Conservation (phyloP, 140 eudicot genomes). For the Oenanthe javanica region DNA sequence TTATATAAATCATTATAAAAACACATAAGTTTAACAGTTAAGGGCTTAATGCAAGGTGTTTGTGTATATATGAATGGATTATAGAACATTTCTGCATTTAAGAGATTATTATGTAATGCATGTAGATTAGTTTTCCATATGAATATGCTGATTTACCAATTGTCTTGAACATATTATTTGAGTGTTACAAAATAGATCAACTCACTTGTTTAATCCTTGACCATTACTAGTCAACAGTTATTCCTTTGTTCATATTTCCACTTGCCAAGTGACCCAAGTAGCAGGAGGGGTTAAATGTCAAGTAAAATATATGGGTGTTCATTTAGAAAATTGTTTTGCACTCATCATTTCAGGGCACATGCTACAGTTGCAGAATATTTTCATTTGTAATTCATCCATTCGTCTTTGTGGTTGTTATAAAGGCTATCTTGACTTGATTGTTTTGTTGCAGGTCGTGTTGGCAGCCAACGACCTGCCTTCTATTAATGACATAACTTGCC, state of each 20-base stretch:
- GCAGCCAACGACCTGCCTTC: conserved; percentile 97
- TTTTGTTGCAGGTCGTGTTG: conserved; percentile 72
- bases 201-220: too few species aligned
- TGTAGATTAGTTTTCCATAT: background rate
- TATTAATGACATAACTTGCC: conserved; percentile 80
- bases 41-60: background rate
- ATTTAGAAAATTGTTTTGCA: too few species aligned
- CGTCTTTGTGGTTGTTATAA: background rate
- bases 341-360: background rate
- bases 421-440: background rate
- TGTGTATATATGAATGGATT: background rate
- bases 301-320: too few species aligned
- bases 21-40: background rate
- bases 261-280: too few species aligned
- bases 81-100: background rate
- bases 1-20: background rate
- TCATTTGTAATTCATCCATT: background rate
- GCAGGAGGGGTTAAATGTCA: too few species aligned
- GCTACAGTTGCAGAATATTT: background rate
- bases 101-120: background rate
- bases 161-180: background rate
- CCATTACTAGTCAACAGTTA: too few species aligned
- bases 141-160: background rate
- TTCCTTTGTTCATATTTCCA: too few species aligned
- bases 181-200: background rate